Base-by-base conservation (phyloP, 2,329 filamentous ascomycete species). In the Aureobasidium sp. region DNA sequence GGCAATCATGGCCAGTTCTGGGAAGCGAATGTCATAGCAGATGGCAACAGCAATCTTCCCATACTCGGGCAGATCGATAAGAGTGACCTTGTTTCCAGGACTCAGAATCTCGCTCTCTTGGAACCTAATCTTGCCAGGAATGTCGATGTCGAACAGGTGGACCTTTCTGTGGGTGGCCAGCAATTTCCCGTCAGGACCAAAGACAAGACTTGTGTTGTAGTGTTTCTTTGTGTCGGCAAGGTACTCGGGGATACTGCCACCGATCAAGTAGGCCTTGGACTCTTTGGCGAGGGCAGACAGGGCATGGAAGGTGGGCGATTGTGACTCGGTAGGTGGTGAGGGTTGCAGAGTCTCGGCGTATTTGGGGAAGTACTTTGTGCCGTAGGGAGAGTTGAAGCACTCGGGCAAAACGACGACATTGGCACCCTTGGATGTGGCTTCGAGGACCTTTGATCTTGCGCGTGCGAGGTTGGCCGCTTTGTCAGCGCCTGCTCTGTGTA, bases 371-470 rank as follows among this genome's bases (percentile, higher is more conserved):
- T 87, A 92, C 71, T 91, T 82, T 67, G 87, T 92, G 67, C 94
- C 94, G 76, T 99, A 99, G 9, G 94, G 94, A 46, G 90, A 95
- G 80, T 99, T 99, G 85, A 99, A 99, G 82, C 94, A 99, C 79
- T 99, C 94, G 39, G 94, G 94, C 20, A 99, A 84, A 37, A 97
- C 91, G 67, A 97, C 87, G 64, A 99, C 86, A 63, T 89, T 86
- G 64, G 93, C 91, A 67, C 93, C 93, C 3, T 79, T 79, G 29
- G 79, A 75, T 27, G 91, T 87, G 5, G 94, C 93, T 74, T 91
- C 87, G 65, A 91, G 83, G 63, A 97, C 92, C 73, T 94, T 92
- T 47, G 82, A 81, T 63, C 89, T 87, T 13, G 94, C 93, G 73
- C 87, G 87, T 26, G 82, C 73, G 66, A 99, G 90, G 77, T 99